Evolutionary conservation across 225 moss, liverwort and hornwort species (phyloP).

Genomic region (Pseudisothecium myosuroides): DNA sequence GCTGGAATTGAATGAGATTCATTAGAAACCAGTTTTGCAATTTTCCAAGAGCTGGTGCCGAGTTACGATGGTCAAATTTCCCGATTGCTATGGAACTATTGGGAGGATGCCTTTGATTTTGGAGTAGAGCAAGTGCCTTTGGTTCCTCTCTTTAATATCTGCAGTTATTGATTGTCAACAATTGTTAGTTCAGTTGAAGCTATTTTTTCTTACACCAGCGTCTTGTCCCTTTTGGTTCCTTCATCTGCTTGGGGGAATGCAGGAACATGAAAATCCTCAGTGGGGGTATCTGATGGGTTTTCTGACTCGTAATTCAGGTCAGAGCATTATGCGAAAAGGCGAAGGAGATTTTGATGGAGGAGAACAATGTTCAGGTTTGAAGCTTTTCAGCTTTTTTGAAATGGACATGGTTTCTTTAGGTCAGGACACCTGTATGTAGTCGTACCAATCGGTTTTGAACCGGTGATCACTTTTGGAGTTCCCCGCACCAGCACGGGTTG

Average conservation of each 20-base stretch:
- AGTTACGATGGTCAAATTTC: background rate
- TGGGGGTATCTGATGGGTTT: background rate
- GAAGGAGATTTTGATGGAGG: conserved; percentile 30
- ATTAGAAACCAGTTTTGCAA: background rate
- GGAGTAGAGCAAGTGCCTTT: background rate
- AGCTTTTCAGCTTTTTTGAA: background rate
- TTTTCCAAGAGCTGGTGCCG: background rate
- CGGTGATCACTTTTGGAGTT: background rate
- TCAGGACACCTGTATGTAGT: background rate
- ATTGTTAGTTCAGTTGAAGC: background rate
- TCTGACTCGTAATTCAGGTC: background rate
- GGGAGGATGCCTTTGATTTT: no score
- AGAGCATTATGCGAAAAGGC: conserved; percentile 20
- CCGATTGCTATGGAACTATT: background rate
- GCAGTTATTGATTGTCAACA: background rate
- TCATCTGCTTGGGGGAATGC: background rate
- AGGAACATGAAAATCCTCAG: background rate
- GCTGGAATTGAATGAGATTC: no score
- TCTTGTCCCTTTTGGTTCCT: background rate
- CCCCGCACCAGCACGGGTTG: background rate
- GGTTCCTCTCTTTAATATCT: background rate
- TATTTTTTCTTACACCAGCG: background rate
- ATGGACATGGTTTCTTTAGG: background rate
- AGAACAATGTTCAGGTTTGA: conserved; percentile 24
- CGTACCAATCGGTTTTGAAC: background rate